Percentiles rank a stretch among this genome's conserved stretches.
Conservation (phyloP, 2,329 filamentous ascomycete genomes). For the Calonectria fujianensis region DNA sequence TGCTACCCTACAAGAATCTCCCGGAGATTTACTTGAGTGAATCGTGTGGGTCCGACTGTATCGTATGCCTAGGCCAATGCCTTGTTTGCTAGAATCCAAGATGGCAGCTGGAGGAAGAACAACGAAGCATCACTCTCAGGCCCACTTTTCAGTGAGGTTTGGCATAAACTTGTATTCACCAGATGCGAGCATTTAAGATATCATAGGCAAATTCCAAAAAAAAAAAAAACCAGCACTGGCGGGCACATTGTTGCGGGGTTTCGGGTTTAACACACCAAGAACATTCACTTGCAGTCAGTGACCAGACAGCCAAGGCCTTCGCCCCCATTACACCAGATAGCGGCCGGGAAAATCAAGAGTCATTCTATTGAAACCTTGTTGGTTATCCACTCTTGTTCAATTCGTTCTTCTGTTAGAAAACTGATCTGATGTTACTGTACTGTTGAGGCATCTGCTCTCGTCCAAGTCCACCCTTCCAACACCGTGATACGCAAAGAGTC, state of each 20-base stretch:
- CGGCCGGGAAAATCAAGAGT: neutral
- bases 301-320: neutral
- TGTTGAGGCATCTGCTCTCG: neutral
- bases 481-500: constrained; percentile 1
- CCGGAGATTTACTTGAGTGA: neutral
- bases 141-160: neutral
- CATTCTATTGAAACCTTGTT: neutral
- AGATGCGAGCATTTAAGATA: neutral
- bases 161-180: neutral
- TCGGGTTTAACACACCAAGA: neutral
- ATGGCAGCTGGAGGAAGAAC: neutral
- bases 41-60: neutral
- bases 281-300: neutral
- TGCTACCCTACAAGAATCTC: neutral
- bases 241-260: no score
- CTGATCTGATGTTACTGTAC: neutral
- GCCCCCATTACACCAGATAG: neutral
- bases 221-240: neutral
- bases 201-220: neutral
- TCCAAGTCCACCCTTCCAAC: neutral
- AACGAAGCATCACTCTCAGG: neutral
- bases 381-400: neutral
- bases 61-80: no score
- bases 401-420: neutral
- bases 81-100: neutral